Conservation (phyloP, 2,329 filamentous ascomycete genomes). For the Emergomyces pasteurianus region DNA sequence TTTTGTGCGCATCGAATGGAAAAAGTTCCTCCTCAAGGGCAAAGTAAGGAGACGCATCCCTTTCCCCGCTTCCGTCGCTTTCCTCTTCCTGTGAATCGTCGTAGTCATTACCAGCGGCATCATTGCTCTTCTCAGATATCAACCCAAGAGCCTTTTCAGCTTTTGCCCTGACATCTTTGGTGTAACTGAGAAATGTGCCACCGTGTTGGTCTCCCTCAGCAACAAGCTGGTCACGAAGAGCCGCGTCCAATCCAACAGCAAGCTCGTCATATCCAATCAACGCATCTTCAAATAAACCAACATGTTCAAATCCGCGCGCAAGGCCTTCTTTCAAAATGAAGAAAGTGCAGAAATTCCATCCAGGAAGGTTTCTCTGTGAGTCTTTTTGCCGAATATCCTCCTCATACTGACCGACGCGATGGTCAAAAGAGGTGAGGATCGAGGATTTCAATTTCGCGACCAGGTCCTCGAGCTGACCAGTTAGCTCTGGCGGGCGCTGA, state of each 20-base stretch:
- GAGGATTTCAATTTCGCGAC: slow-evolving; percentile 75
- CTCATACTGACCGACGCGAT: slow-evolving; percentile 85
- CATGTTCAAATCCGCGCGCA: slow-evolving; percentile 87
- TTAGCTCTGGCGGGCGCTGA: slow-evolving; percentile 67
- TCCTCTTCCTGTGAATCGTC: slow-evolving; percentile 17
- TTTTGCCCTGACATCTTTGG: slow-evolving; percentile 56
- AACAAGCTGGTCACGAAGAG: slow-evolving; percentile 61
- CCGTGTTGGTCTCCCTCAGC: slow-evolving; percentile 54
- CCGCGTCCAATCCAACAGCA: slow-evolving; percentile 69
- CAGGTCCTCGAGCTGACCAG: slow-evolving; percentile 72
- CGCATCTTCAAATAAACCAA: slow-evolving; percentile 90
- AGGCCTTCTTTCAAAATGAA: slow-evolving; percentile 95
- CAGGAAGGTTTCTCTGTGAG: slow-evolving; percentile 69
- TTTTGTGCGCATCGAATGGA: slow-evolving; percentile 46
- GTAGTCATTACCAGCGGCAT: slow-evolving; percentile 5
- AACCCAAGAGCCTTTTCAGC: slow-evolving; percentile 42
- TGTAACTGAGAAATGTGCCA: slow-evolving; percentile 59
- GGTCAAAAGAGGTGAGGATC: slow-evolving; percentile 82
- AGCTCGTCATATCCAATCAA: slow-evolving; percentile 92
- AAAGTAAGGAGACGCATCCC: slow-evolving; percentile 10
- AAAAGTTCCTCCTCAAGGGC: slow-evolving; percentile 23
- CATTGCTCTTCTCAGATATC: slow-evolving; percentile 10
- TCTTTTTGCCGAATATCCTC: slow-evolving; percentile 95
- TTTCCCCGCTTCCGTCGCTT: slow-evolving; percentile 24
- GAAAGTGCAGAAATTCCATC: slow-evolving; percentile 99